phyloP scores from a whole-genome alignment of 345 rosid genomes.

The Noccaea bulbosa region DNA sequence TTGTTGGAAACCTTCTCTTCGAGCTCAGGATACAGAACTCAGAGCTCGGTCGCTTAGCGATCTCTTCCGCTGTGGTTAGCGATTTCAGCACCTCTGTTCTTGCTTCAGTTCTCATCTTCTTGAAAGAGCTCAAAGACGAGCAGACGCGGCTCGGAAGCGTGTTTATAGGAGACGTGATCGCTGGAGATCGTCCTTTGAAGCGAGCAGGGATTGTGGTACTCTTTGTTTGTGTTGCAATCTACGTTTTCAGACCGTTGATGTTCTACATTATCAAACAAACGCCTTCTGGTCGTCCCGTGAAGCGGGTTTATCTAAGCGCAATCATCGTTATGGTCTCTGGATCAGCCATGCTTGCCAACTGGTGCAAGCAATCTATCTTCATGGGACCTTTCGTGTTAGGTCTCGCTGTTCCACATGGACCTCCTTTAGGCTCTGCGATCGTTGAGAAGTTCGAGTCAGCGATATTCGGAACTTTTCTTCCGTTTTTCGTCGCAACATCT shows the following conservation, averaged over 20 bases:
- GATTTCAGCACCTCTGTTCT: constrained; percentile 37
- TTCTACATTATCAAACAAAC: constrained; percentile 39
- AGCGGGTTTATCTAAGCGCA: constrained; percentile 32
- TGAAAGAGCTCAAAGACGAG: constrained; percentile 44
- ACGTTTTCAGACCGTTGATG: constrained; percentile 43
- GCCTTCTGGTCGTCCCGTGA: constrained; percentile 47
- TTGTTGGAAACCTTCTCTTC: constrained; percentile 51
- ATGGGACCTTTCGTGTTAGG: constrained; percentile 54
- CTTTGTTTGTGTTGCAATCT: constrained; percentile 34
- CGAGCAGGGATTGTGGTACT: constrained; percentile 32
- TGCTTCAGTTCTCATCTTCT: constrained; percentile 10
- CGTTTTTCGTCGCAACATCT: constrained; percentile 39
- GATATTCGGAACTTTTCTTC: constrained; percentile 40
- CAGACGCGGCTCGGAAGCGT: constrained; percentile 35
- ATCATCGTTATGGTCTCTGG: constrained; percentile 44
- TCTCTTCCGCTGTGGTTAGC: constrained; percentile 49
- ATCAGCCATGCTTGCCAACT: constrained; percentile 37
- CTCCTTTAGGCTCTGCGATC: constrained; percentile 56
- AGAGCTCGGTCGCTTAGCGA: constrained; percentile 56
- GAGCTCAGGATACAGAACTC: constrained; percentile 60
- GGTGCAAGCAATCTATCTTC: constrained; percentile 39
- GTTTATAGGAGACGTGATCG: constrained; percentile 39
- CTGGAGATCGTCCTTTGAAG: constrained; percentile 28
- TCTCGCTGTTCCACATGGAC: constrained; percentile 55
- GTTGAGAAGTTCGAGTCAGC: constrained; percentile 49